Percentiles rank a stretch among this genome's conserved stretches.
phyloP scores from a whole-genome alignment of 2,329 filamentous ascomycete species.

The Beauveria australis region DNA sequence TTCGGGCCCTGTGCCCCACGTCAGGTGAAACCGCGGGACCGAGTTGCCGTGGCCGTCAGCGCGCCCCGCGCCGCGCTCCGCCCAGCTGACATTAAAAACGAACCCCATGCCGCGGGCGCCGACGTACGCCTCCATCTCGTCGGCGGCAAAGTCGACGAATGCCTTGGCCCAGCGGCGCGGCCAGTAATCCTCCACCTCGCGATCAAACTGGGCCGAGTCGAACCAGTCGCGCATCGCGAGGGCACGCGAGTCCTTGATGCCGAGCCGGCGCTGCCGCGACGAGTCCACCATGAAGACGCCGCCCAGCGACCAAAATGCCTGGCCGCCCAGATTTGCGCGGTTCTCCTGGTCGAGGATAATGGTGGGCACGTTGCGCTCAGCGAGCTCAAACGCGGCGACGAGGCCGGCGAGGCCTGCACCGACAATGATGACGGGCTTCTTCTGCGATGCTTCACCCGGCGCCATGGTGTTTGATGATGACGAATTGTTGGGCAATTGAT shows the following conservation, averaged over 20 bases:
- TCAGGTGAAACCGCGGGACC: constrained; percentile 54
- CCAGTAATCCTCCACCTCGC: constrained; percentile 47
- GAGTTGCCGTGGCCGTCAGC: constrained; percentile 54
- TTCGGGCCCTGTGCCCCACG: constrained; percentile 55
- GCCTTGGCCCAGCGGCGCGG: constrained; percentile 54
- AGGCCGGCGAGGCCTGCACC: constrained; percentile 52
- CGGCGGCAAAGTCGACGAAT: constrained; percentile 53
- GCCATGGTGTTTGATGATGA: constrained; percentile 1
- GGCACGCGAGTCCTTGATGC: constrained; percentile 49
- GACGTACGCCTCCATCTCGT: constrained; percentile 51
- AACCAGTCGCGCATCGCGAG: constrained; percentile 54
- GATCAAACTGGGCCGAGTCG: constrained; percentile 49
- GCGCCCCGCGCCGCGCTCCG: constrained; percentile 48
- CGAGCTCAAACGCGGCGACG: constrained; percentile 50
- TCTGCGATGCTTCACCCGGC: neutral
- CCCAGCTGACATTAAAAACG: constrained; percentile 49
- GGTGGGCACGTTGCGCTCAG: constrained; percentile 38
- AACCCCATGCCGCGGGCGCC: constrained; percentile 45
- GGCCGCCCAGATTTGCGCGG: constrained; percentile 47
- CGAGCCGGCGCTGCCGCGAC: constrained; percentile 45
- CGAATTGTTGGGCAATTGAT: neutral
- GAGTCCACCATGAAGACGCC: constrained; percentile 54
- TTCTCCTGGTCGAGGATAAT: constrained; percentile 53
- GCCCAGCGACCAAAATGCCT: constrained; percentile 57
- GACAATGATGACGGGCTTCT: constrained; percentile 43